These are phyloP conservation scores for Astragalus membranaceus DNA, from an alignment of 306 rosid genomes.

Conservation along the genomic window DNA sequence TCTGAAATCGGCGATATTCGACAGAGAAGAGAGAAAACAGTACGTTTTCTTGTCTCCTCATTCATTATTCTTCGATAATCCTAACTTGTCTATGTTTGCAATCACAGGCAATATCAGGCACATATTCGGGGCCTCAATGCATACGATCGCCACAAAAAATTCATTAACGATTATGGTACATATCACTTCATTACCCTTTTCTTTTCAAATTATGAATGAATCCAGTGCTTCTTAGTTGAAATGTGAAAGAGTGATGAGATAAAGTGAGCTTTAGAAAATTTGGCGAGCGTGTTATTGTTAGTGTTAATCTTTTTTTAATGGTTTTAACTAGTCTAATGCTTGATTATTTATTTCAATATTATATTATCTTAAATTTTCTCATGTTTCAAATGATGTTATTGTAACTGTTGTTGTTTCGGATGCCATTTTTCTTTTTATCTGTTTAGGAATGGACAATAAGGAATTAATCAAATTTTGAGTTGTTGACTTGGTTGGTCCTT, in stretches of 20 bases:
- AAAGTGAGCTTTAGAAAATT: not conserved
- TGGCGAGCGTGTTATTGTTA: not conserved
- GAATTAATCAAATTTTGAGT: slow-evolving; percentile 47
- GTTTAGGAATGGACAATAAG: slow-evolving; percentile 39
- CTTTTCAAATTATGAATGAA: too few relatives aligned
- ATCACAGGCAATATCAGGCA: slow-evolving; percentile 39
- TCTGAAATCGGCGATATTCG: slow-evolving; percentile 38
- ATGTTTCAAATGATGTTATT: not conserved
- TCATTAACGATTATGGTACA: slow-evolving; percentile 65
- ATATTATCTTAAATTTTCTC: not conserved
- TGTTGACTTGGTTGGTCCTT: slow-evolving; percentile 48
- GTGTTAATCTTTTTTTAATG: not conserved
- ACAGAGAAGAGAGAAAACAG: slow-evolving; percentile 44
- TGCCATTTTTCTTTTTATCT: not conserved
- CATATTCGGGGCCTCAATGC: slow-evolving; percentile 51
- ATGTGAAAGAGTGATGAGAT: not conserved
- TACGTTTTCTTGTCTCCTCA: not conserved
- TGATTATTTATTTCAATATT: not conserved
- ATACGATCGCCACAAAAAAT: slow-evolving; percentile 41
- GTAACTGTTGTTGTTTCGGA: not conserved
- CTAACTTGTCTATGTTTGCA: not conserved
- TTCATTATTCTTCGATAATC: not conserved
- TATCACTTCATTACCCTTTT: not conserved
- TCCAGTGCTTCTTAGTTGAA: not conserved
- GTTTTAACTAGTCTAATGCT: not conserved